Evolutionary conservation across 192 early-diverging fungal genomes (phyloP), one percentile per base, ranked within the genome.

Genomic region (Anaeromyces robustus): DNA sequence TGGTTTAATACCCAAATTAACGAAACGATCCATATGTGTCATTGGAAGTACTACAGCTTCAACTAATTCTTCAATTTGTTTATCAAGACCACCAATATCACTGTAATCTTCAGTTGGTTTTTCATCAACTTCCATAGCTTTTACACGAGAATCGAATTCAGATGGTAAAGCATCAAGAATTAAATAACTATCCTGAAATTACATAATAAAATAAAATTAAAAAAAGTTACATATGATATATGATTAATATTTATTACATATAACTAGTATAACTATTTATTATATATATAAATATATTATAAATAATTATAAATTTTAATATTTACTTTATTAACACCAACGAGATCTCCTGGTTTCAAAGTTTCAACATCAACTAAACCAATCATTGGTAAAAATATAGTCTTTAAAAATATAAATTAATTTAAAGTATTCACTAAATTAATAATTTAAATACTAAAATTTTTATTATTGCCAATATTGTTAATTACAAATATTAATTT

Each of bases 121-220:
- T 85, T 99, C 97, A 80, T 99, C 97, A 11, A 99, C 97, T 86
- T 99, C 97, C 97, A 99, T 99, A 19, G 96, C 97, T 86, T 98
- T 98, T 52, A 97, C 97, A 77, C 97, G 92, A 31, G 96, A 95
- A 86, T 99, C 97, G 82, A 97, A 98, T 84, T 99, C 97, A 19
- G 96, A 93, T 7, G 97, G 97, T 78, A 99, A 89, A 85, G 93
- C 96, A 81, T 99, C 96, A 77, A 99, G 89, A 81, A 99, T 92
- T 84, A 99, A 86, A 83, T 94, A 98, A 84, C 93, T 94, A 89
- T 99, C 97, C 85, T 68, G n/a, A 14, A 39, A 12, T 12, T 39
- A 14, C 16, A 13, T 39, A 39, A 39, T 39, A 14, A 39, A 14
- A 14, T 12, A 1, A 39, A 14, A 39, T 14, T 39, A 39, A 39